A percentile compares a stretch with the other conserved stretches of the same genome.
Evolutionary conservation across 2,329 filamentous ascomycete species (phyloP).

Genomic region (Epichloe elymi): DNA sequence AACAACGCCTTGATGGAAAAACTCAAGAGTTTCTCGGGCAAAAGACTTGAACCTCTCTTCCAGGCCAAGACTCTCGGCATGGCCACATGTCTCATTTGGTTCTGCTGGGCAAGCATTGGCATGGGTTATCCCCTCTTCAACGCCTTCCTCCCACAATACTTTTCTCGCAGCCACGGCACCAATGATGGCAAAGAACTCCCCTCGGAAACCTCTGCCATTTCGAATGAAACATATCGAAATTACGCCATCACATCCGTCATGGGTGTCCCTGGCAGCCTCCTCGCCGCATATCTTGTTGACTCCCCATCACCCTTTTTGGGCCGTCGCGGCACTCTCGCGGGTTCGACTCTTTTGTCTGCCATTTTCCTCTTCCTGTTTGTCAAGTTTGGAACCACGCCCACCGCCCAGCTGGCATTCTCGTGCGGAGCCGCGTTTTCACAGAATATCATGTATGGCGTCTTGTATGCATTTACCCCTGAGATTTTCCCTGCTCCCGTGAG

Average conservation of each 20-base stretch:
- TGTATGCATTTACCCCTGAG: slow-evolving; percentile 67
- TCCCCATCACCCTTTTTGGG: slow-evolving; percentile 48
- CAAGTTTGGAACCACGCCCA: slow-evolving; percentile 40
- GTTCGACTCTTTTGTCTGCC: slow-evolving; percentile 53
- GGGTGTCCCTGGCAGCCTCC: slow-evolving; percentile 63
- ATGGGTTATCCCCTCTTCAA: slow-evolving; percentile 86
- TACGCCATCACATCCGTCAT: slow-evolving; percentile 69
- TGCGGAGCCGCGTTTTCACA: slow-evolving; percentile 59
- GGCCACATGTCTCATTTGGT: slow-evolving; percentile 52
- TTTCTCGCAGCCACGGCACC: slow-evolving; percentile 42
- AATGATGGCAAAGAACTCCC: slow-evolving; percentile 9
- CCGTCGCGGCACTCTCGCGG: slow-evolving; percentile 59
- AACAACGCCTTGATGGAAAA: slow-evolving; percentile 40
- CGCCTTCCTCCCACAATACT: slow-evolving; percentile 78
- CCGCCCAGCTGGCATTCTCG: slow-evolving; percentile 49
- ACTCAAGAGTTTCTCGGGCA: slow-evolving; percentile 51
- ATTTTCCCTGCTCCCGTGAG: slow-evolving; percentile 61
- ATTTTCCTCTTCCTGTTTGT: slow-evolving; percentile 58
- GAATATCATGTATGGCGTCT: slow-evolving; percentile 65
- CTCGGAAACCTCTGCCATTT: slow-evolving; percentile 24
- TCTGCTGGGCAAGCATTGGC: slow-evolving; percentile 70
- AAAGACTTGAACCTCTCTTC: slow-evolving; percentile 56
- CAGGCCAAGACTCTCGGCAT: slow-evolving; percentile 35
- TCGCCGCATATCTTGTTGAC: slow-evolving; percentile 62
- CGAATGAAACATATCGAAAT: slow-evolving; percentile 55